phyloP scores from a whole-genome alignment of 2,329 filamentous ascomycete genomes.

The Aspergillus sp. region DNA sequence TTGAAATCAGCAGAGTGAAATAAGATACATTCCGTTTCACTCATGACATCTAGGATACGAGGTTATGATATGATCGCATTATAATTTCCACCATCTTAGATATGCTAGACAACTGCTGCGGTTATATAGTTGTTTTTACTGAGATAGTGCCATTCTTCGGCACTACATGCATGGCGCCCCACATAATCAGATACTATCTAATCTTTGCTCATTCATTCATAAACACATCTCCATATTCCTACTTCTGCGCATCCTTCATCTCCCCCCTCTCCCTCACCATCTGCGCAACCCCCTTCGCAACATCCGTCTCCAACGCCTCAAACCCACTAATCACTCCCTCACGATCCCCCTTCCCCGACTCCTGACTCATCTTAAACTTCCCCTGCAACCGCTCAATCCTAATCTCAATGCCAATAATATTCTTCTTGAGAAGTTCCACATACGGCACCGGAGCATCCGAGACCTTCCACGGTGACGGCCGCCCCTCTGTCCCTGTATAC shows the following conservation, averaged over 20 bases:
- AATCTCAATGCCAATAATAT: constrained; percentile 64
- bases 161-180: too few relatives aligned
- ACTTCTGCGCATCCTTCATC: constrained; percentile 21
- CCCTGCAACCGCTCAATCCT: constrained; percentile 57
- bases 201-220: too few relatives aligned
- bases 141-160: too few relatives aligned
- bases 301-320: constrained; percentile 43
- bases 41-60: too few relatives aligned
- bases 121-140: too few relatives aligned
- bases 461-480: constrained; percentile 56
- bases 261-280: constrained; percentile 39
- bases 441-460: constrained; percentile 61
- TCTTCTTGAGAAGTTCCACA: constrained; percentile 59
- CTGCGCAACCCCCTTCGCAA: constrained; percentile 37
- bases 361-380: constrained; percentile 70
- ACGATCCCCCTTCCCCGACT: constrained; percentile 55
- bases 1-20: neutral
- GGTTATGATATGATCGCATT: too few relatives aligned
- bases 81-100: too few relatives aligned
- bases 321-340: constrained; percentile 63
- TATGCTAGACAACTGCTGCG: too few relatives aligned
- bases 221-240: neutral
- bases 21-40: neutral
- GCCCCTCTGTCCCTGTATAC: constrained; percentile 32
- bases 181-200: too few relatives aligned